Evolutionary conservation across 2,329 filamentous ascomycete species (phyloP).

Genomic region (Tolypocladium endophyticum): DNA sequence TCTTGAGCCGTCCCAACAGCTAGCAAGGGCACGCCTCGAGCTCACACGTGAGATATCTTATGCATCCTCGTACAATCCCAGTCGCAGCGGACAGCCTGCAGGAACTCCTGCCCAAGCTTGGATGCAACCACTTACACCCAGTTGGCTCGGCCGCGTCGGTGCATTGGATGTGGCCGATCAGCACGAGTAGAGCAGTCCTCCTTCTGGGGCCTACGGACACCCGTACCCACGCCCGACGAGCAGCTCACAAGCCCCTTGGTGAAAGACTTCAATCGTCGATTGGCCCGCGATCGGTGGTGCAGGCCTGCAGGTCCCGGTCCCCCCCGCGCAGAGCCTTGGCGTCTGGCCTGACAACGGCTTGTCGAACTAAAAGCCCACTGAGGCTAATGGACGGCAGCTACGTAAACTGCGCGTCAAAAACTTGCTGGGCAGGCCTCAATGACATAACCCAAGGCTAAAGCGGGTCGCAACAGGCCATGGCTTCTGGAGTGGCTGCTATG

Average conservation of each 20-base stretch:
- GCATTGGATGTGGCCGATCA: background rate
- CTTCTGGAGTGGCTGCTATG: background rate
- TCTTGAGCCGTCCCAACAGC: background rate
- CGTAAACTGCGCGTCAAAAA: background rate
- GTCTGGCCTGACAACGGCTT: background rate
- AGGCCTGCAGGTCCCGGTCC: background rate
- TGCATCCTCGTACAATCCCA: background rate
- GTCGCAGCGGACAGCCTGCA: background rate
- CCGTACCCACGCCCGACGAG: too few relatives aligned
- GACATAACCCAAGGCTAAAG: background rate
- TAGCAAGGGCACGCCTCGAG: background rate
- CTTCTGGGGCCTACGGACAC: background rate
- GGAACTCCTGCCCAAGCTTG: background rate
- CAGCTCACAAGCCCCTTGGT: background rate
- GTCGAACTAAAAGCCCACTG: background rate
- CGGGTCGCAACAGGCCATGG: background rate
- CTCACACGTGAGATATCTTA: background rate
- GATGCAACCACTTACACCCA: background rate
- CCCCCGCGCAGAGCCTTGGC: too few relatives aligned
- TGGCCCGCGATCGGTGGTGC: background rate
- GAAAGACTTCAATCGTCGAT: background rate
- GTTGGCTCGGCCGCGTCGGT: background rate
- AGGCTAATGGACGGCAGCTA: background rate
- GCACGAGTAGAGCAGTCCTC: background rate
- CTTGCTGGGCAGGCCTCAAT: background rate